Conservation (phyloP, 352 stramenopile species). For the Pythium aristosporum region DNA sequence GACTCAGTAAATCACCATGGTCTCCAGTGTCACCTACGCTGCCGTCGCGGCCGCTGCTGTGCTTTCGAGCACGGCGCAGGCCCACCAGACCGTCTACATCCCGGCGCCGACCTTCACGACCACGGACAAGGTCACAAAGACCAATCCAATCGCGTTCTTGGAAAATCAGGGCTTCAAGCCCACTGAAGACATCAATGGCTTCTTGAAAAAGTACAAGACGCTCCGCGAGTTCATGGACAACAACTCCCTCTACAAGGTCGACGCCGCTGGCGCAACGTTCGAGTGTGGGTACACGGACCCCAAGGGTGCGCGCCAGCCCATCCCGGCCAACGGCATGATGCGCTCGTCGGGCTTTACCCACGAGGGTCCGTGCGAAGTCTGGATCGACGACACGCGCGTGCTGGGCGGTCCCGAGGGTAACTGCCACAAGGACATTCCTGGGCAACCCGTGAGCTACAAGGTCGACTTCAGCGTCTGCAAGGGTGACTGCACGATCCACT, state of each 20-base stretch:
- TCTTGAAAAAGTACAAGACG: slow-evolving; percentile 3
- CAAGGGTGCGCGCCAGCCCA: slow-evolving; percentile 8
- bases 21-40: slow-evolving; percentile 8
- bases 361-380: slow-evolving; percentile 20
- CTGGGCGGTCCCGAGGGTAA: slow-evolving; percentile 8
- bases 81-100: slow-evolving; percentile 18
- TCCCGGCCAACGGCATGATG: slow-evolving; percentile 27
- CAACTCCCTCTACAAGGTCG: slow-evolving; percentile 32
- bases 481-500: slow-evolving; percentile 21
- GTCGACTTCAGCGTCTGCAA: slow-evolving; percentile 25
- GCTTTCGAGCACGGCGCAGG: slow-evolving; percentile 7
- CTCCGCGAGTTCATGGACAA: slow-evolving; percentile 33
- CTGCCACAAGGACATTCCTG: slow-evolving; percentile 19
- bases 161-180: slow-evolving; percentile 38
- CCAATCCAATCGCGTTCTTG: slow-evolving; percentile 39
- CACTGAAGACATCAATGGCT: slow-evolving; percentile 39
- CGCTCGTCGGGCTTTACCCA: slow-evolving; percentile 32
- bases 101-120: slow-evolving; percentile 22
- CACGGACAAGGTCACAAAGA: slow-evolving; percentile 17
- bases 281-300: not conserved
- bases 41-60: slow-evolving; percentile 4
- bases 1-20: slow-evolving; percentile 12
- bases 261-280: slow-evolving; percentile 21
- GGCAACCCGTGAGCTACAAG: not conserved
- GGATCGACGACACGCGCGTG: slow-evolving; percentile 24